A percentile compares a stretch with the other conserved stretches of the same genome.
These are phyloP conservation scores for Rhytidhysteron rufulum DNA, from an alignment of 2,329 filamentous ascomycete species.

Conservation along the genomic window DNA sequence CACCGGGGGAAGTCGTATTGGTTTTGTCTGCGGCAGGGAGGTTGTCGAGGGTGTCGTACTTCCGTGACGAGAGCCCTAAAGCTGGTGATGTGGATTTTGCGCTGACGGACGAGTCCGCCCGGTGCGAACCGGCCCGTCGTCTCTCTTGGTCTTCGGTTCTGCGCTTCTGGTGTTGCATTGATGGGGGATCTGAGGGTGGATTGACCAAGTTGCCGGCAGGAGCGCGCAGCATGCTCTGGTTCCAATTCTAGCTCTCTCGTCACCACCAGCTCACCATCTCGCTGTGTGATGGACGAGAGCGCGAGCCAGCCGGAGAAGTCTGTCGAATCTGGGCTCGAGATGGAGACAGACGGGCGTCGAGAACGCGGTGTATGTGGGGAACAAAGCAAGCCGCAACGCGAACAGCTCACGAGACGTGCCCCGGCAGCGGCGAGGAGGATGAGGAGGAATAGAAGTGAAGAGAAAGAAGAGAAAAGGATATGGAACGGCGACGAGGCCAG, in stretches of 20 bases:
- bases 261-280: constrained; percentile 25
- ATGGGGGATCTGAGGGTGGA: constrained; percentile 78
- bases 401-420: constrained; percentile 13
- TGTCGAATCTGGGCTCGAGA: constrained; percentile 7
- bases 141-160: constrained; percentile 16
- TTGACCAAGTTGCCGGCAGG: constrained; percentile 74
- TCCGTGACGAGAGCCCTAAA: constrained; percentile 10
- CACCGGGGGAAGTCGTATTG: constrained; percentile 18
- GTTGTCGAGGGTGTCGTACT: constrained; percentile 9
- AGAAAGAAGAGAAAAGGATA: neutral
- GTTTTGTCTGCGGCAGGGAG: constrained; percentile 12
- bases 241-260: constrained; percentile 10
- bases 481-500: constrained; percentile 1
- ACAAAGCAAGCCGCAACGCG: constrained; percentile 12
- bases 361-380: constrained; percentile 12
- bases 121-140: constrained; percentile 22
- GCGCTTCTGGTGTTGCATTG: constrained; percentile 52
- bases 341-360: constrained; percentile 4
- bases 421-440: neutral
- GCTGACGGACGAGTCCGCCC: constrained; percentile 19
- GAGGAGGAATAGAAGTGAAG: neutral
- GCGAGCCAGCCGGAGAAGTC: neutral
- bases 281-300: constrained; percentile 9
- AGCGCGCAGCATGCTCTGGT: constrained; percentile 70
- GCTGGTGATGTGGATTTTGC: constrained; percentile 11